Base-by-base conservation (phyloP, 768 basidiomycete genomes). In the Xerocomus brunneocitrinus region DNA sequence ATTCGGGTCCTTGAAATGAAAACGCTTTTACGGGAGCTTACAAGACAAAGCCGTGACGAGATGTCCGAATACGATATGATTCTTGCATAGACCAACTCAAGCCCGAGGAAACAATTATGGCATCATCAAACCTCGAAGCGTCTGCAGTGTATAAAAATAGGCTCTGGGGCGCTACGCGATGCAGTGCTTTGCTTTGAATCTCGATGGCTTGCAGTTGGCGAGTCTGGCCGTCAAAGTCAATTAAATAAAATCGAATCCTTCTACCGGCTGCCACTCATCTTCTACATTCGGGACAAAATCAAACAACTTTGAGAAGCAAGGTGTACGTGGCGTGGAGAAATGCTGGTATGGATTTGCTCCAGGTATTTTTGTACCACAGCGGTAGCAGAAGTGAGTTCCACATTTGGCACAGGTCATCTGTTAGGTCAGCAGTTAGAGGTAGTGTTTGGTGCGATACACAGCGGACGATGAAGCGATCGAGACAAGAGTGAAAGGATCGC, bases 361-460 rank as follows among this genome's bases (percentile, higher is more conserved):
- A 0, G 68, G 46, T 25, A 92, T 67, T 58, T 74, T 77, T 1
- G 68, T 53, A 5, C 87, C 90, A 64, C 91, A 92, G 5, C 84
- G 79, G 61, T 89, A 92, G 73, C 91, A 93, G 62, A 91, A 93
- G 63, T 93, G 91, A 47, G 80, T 75, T 30, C 69, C 62, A 68
- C 91, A 93, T 58, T 82, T 85, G n/a, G 74, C 70, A 61, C 87
- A 91, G 7, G 80, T 87, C 88, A 90, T 90, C 88, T 89, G 55
- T 35, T 40, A 8, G 49, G 55, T 45, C 32, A 62, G 59, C 24
- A 24, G 32, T 53, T 30, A 16, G 22, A 24, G 8, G 9, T 45
- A 28, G 16, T 16, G 24, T 43, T 24, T 13, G 40, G 50, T 39
- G 8, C 19, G 38, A 47, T 16, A 36, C 38, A 32, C 25, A 19